Evolutionary conservation across 1,139 yeast genomes (phyloP).

Genomic region (Entelexis sorbosivorans): DNA sequence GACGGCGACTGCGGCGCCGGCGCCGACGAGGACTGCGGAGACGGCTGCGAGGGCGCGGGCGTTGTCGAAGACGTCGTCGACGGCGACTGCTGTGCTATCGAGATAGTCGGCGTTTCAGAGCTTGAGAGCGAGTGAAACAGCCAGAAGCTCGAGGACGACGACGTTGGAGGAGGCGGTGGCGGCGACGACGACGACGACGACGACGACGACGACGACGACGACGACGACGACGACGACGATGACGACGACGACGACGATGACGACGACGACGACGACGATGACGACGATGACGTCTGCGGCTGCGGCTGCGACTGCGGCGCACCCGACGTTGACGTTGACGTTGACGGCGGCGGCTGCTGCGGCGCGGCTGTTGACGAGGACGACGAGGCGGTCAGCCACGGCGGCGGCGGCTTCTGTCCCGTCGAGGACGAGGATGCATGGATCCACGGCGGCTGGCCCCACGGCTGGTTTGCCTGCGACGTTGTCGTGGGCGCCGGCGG

Average conservation of each 20-base stretch:
- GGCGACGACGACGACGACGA: background rate
- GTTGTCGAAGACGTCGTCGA: background rate
- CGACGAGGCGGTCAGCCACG: background rate
- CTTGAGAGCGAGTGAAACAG: background rate
- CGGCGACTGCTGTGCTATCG: background rate
- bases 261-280: background rate
- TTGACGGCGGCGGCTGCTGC: background rate
- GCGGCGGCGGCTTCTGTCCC: too few species aligned
- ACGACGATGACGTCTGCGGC: background rate
- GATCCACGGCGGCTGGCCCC: background rate
- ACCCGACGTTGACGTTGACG: background rate
- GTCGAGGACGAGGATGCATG: too few species aligned
- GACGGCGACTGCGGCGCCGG: background rate
- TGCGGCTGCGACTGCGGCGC: background rate
- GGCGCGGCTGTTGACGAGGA: background rate
- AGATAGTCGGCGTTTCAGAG: constrained; percentile 1
- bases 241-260: background rate
- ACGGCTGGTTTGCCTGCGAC: background rate
- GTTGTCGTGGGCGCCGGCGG: background rate
- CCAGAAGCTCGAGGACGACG: background rate
- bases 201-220: background rate
- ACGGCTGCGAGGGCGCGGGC: background rate
- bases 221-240: background rate
- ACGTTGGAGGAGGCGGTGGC: background rate
- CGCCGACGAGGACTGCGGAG: background rate